Base-by-base conservation (phyloP, 768 basidiomycete genomes). In the Leccinum obscurum region DNA sequence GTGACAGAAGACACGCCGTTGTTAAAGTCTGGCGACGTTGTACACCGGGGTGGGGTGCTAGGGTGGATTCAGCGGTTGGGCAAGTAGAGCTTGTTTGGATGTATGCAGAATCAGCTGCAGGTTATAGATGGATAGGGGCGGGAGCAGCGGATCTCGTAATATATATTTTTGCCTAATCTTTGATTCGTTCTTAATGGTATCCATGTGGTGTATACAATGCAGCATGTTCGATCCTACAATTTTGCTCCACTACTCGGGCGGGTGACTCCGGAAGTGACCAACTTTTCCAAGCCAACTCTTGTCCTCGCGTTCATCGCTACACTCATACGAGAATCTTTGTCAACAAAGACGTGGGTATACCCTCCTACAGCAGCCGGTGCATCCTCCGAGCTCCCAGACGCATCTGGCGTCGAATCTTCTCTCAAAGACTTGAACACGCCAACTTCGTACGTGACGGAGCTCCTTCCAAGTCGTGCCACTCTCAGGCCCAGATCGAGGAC, bases 321-420 rank as follows among this genome's bases (percentile, higher is more conserved):
- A 59, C 87, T 86, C 75, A 83, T 85, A 52, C 91, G 75, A 48
- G 81, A 82, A 56, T 66, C 64, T 49, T 80, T 82, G 28, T 85
- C 84, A 3, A 93, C 91, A 68, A 92, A 93, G n/a, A 93, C 91
- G 70, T 93, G 91, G 0, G 89, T 92, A 57, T 93, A 92, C 10
- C 80, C 81, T 15, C 81, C 82, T 1, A 83, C 79, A 2, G 78
- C 81, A 17, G 73, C 76, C 0, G 78, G 77, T 4, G 55, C 35
- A 7, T 72, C 69, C 39, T 61, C 32, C 30, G 30, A 30, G 22
- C 34, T 30, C 11, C 4, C 58, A 34, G 58, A 8, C 61, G 70
- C 41, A 35, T 20, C 14, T 34, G 57, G 4, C 61, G 70, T 37
- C 39, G 6, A 13, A 13, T 22, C 37, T 37, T 15, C 32, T 50